These are phyloP conservation scores for Nectriaceae sp. DNA, from an alignment of 2,329 filamentous ascomycete species.

Conservation along the genomic window DNA sequence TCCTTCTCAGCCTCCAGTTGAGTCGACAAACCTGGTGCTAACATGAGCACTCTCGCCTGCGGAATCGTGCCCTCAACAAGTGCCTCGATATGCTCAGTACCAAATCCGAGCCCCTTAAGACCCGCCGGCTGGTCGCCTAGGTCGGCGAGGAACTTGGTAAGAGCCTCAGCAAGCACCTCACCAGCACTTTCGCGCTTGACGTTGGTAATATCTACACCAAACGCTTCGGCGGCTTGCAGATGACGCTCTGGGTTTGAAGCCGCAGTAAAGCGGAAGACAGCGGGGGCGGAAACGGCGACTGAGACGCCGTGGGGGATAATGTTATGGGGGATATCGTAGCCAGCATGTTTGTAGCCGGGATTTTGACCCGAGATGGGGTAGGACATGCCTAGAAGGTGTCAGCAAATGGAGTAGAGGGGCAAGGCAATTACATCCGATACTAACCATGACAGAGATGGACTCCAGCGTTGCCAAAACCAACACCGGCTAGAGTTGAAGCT, in stretches of 20 bases:
- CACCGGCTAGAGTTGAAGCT: constrained; percentile 88
- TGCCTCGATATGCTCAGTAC: constrained; percentile 70
- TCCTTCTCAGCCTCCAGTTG: constrained; percentile 72
- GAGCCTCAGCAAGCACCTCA: constrained; percentile 80
- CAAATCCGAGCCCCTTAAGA: constrained; percentile 81
- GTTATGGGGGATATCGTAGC: constrained; percentile 75
- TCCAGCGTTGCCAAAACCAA: constrained; percentile 96
- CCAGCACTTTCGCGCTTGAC: constrained; percentile 90
- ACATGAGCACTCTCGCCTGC: constrained; percentile 85
- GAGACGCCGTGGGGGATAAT: constrained; percentile 97
- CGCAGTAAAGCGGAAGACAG: constrained; percentile 91
- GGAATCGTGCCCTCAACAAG: constrained; percentile 95
- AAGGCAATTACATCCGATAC: constrained; percentile 20
- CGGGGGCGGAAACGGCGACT: constrained; percentile 89
- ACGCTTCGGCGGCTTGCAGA: constrained; percentile 82
- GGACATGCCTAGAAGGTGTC: constrained; percentile 71
- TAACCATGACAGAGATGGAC: constrained; percentile 74
- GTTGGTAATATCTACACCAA: constrained; percentile 85
- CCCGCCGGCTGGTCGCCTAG: constrained; percentile 91
- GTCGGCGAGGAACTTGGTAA: constrained; percentile 77
- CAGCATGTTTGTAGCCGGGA: constrained; percentile 80
- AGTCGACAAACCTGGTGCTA: constrained; percentile 78
- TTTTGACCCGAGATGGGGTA: constrained; percentile 98
- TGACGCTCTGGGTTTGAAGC: constrained; percentile 92
- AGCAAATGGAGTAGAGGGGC: background rate